Evolutionary conservation across 257 asterid species (phyloP).

Genomic region (Solanum paucissectum): DNA sequence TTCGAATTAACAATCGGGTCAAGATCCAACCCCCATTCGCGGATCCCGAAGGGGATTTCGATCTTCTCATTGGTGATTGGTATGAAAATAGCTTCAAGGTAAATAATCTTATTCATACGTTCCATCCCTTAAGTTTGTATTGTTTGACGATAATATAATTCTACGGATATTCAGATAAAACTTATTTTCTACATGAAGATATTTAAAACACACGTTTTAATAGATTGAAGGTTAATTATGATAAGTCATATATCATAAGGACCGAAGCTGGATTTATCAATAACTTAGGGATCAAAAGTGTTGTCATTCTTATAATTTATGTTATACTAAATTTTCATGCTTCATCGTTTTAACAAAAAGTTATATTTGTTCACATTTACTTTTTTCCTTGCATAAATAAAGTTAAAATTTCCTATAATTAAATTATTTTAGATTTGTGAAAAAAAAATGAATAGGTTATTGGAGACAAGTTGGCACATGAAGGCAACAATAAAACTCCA

Average conservation of each 20-base stretch:
- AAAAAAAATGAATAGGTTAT: slow-evolving; percentile 17
- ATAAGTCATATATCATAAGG: not conserved
- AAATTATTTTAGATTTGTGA: not conserved
- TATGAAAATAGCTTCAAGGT: slow-evolving; percentile 38
- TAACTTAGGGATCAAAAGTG: not conserved
- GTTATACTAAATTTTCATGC: not conserved
- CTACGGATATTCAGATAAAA: not conserved
- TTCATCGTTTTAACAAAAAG: not conserved
- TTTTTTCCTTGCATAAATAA: not conserved
- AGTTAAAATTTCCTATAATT: too few relatives aligned
- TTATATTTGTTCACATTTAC: too few relatives aligned
- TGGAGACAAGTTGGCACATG: slow-evolving; percentile 9
- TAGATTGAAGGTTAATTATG: not conserved
- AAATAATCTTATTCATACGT: not conserved
- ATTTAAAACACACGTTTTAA: not conserved
- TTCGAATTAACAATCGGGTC: slow-evolving; percentile 25
- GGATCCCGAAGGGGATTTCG: slow-evolving; percentile 32
- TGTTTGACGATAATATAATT: not conserved
- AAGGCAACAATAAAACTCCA: not conserved
- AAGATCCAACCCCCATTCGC: slow-evolving; percentile 20
- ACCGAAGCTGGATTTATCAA: not conserved
- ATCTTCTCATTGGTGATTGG: slow-evolving; percentile 76
- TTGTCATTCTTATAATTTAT: not conserved
- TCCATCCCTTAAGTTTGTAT: not conserved
- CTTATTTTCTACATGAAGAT: not conserved